phyloP scores from a whole-genome alignment of 2,329 filamentous ascomycete genomes.

The Verticillium nonalfalfae region DNA sequence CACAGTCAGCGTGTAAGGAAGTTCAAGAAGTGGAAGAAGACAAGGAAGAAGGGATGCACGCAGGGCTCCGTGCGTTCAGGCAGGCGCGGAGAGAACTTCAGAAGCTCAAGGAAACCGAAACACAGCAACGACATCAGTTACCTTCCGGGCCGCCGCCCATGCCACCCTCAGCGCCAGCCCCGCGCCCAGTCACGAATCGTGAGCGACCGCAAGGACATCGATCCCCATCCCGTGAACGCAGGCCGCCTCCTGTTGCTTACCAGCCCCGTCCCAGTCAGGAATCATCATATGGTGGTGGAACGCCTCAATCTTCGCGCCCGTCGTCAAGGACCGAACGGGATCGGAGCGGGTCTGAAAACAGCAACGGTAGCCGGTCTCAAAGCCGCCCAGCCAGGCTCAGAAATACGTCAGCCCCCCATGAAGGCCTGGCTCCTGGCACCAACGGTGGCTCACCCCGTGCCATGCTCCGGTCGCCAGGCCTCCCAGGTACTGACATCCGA shows the following conservation, averaged over 20 bases:
- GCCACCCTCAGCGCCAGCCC: not conserved
- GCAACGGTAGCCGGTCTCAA: conserved; percentile 32
- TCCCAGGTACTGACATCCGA: conserved; percentile 40
- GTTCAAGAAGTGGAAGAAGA: conserved; percentile 14
- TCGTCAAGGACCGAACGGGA: conserved; percentile 36
- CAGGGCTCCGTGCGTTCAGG: conserved; percentile 49
- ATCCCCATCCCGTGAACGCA: conserved; percentile 36
- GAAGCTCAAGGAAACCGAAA: conserved; percentile 47
- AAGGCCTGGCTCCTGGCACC: conserved; percentile 4
- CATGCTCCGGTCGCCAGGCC: conserved; percentile 36
- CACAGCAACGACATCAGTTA: conserved; percentile 33
- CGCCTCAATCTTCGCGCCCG: conserved; percentile 12
- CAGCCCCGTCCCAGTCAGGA: conserved; percentile 23
- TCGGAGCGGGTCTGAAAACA: conserved; percentile 49
- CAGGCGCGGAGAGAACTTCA: conserved; percentile 53
- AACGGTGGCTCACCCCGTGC: conserved; percentile 18
- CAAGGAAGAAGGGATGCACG: conserved; percentile 31
- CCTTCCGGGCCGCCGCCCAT: not conserved
- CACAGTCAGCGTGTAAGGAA: conserved; percentile 4
- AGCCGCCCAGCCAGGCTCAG: conserved; percentile 26
- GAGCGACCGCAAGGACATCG: conserved; percentile 21
- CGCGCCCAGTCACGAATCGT: conserved; percentile 11
- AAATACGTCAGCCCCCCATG: conserved; percentile 17
- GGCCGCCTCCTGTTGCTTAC: conserved; percentile 37
- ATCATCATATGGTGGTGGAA: not conserved